Percentiles rank a stretch among this genome's conserved stretches.
Evolutionary conservation across 2,329 filamentous ascomycete genomes (phyloP).

Genomic region (Phialophora macrospora): DNA sequence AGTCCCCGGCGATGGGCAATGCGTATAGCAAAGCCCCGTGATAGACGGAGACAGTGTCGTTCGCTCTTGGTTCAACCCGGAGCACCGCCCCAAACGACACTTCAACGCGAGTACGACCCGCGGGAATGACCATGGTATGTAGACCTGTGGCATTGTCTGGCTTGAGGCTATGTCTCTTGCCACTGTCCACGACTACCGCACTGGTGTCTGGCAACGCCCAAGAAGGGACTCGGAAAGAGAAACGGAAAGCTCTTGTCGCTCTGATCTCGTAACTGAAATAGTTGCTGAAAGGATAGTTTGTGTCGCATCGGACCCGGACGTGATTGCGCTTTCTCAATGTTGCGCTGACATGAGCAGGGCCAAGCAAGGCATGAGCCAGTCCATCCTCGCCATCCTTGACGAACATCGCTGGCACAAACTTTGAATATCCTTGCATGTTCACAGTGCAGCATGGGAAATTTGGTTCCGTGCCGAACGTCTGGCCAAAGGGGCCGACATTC

Average conservation of each 20-base stretch:
- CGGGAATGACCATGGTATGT: slow-evolving; percentile 45
- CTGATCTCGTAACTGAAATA: slow-evolving; percentile 49
- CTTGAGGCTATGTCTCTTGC: slow-evolving; percentile 29
- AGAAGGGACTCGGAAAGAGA: slow-evolving; percentile 54
- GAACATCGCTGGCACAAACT: slow-evolving; percentile 58
- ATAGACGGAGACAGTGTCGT: slow-evolving; percentile 52
- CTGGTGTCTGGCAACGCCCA: slow-evolving; percentile 47
- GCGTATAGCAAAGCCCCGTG: slow-evolving; percentile 54
- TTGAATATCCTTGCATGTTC: slow-evolving; percentile 64
- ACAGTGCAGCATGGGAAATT: slow-evolving; percentile 63
- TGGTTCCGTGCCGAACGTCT: slow-evolving; percentile 59
- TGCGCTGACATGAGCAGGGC: slow-evolving; percentile 52
- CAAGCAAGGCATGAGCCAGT: slow-evolving; percentile 58
- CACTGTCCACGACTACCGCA: slow-evolving; percentile 37
- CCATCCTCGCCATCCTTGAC: slow-evolving; percentile 50
- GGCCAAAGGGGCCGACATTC: slow-evolving; percentile 53
- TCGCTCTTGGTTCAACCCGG: slow-evolving; percentile 47
- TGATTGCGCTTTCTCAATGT: slow-evolving; percentile 44
- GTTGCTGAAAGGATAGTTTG: slow-evolving; percentile 57
- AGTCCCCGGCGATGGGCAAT: slow-evolving; percentile 45
- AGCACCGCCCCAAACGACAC: slow-evolving; percentile 45
- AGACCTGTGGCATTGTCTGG: slow-evolving; percentile 48
- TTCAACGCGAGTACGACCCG: slow-evolving; percentile 44
- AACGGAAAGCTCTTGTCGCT: slow-evolving; percentile 46
- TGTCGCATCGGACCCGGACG: slow-evolving; percentile 54